Percentiles rank a stretch among this genome's conserved stretches.
Evolutionary conservation across 768 basidiomycete genomes (phyloP).

Genomic region (Hortiboletus flavorubellus): DNA sequence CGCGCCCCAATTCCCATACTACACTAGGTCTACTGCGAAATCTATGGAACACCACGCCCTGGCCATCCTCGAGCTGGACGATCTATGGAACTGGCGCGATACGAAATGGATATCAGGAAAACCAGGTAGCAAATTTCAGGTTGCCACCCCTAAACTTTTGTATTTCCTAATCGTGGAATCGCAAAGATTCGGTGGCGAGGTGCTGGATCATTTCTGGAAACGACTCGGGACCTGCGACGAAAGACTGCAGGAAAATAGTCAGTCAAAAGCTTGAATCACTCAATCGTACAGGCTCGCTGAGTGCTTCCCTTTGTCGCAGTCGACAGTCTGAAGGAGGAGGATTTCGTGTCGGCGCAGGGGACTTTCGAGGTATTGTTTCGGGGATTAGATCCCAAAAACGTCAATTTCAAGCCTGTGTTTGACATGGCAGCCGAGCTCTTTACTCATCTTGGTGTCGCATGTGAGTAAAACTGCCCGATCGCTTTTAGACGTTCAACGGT

Average conservation of each 20-base stretch:
- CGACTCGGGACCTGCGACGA: background rate
- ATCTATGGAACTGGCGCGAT: background rate
- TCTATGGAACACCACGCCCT: slow-evolving; percentile 2
- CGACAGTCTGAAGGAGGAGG: background rate
- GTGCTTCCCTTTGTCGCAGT: background rate
- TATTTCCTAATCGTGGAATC: slow-evolving; percentile 1
- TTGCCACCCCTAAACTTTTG: background rate
- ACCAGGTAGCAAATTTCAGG: background rate
- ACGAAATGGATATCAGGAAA: background rate
- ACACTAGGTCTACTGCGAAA: no score
- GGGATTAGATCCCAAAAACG: background rate
- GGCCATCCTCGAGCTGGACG: background rate
- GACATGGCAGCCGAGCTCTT: background rate
- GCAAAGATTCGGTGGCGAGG: background rate
- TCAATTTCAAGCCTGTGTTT: background rate
- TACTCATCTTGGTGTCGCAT: slow-evolving; percentile 1
- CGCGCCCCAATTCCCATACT: no score
- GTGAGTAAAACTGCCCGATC: background rate
- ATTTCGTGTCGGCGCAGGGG: background rate
- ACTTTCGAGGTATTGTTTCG: background rate
- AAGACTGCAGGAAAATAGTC: background rate
- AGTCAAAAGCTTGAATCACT: background rate
- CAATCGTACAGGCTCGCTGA: background rate
- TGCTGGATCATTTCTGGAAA: slow-evolving; percentile 3
- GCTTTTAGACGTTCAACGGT: background rate